Conservation (phyloP, 208 protist genomes). For the Acanthamoeba healyi region DNA sequence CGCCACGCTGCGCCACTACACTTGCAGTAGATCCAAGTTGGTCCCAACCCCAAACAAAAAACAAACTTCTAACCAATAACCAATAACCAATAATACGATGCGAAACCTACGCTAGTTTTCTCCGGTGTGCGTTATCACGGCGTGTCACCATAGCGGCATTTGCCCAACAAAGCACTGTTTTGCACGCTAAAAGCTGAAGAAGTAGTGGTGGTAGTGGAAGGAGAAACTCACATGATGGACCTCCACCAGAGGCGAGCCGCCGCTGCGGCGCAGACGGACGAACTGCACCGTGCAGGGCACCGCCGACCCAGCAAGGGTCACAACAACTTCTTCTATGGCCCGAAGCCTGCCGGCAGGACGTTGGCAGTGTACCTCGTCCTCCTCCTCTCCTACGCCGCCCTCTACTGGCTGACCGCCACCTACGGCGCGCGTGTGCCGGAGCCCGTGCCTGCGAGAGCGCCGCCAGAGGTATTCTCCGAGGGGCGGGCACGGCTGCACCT, state of each 20-base stretch:
- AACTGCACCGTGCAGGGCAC: neutral
- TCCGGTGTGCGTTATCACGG: no score
- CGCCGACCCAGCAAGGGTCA: neutral
- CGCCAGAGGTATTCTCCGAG: constrained; percentile 34
- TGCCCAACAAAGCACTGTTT: no score
- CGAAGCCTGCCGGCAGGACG: neutral
- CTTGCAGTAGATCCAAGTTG: no score
- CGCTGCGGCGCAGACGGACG: neutral
- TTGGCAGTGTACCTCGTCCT: constrained; percentile 9
- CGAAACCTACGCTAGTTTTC: no score
- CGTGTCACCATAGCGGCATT: no score
- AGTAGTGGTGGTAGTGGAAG: neutral
- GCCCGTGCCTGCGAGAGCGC: constrained; percentile 18
- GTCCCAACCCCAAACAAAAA: no score
- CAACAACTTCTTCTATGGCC: neutral
- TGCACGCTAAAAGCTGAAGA: no score
- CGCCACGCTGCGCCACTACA: no score
- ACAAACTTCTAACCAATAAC: no score
- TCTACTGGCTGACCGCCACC: neutral
- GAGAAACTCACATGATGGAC: neutral
- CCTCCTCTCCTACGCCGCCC: neutral
- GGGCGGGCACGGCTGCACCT: constrained; percentile 4
- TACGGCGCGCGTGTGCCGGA: neutral
- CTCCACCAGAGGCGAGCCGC: neutral
- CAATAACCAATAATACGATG: no score